phyloP scores from a whole-genome alignment of 2,329 filamentous ascomycete genomes.

The Stenocarpella maydis region DNA sequence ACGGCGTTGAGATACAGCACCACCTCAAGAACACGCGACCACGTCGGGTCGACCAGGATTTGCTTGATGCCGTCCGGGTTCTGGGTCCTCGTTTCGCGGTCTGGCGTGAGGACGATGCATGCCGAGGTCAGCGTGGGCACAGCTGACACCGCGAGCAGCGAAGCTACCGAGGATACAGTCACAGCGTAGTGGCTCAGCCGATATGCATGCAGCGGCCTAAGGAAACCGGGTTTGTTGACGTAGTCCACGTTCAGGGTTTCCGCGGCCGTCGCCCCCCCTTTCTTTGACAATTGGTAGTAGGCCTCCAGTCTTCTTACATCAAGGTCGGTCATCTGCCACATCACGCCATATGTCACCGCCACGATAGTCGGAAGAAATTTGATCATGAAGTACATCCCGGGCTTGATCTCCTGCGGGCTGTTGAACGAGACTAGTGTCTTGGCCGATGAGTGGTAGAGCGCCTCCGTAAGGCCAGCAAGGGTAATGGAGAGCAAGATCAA shows the following conservation, averaged over 20 bases:
- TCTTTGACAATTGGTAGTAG: conserved; percentile 70
- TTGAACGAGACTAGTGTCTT: conserved; percentile 57
- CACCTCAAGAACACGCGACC: conserved; percentile 68
- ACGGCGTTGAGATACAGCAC: conserved; percentile 65
- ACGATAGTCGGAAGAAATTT: conserved; percentile 71
- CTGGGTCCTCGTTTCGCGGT: conserved; percentile 52
- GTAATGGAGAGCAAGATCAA: conserved; percentile 62
- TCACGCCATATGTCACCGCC: conserved; percentile 67
- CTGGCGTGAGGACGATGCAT: conserved; percentile 64
- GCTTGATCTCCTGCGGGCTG: conserved; percentile 57
- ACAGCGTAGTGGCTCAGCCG: conserved; percentile 73
- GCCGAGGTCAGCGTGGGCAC: conserved; percentile 75
- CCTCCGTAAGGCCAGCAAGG: conserved; percentile 62
- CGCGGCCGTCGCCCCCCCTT: conserved; percentile 66
- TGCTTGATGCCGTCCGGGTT: conserved; percentile 57
- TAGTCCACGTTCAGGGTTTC: conserved; percentile 80
- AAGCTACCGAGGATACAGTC: conserved; percentile 69
- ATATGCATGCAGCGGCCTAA: conserved; percentile 70
- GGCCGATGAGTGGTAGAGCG: conserved; percentile 60
- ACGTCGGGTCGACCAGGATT: conserved; percentile 63
- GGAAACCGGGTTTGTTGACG: conserved; percentile 71
- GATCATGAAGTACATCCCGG: conserved; percentile 65
- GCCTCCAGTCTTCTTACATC: conserved; percentile 73
- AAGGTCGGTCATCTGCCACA: conserved; percentile 73
- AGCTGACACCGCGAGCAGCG: conserved; percentile 71